Conservation (phyloP, 169 alveolate species). For the Eimeria maxima region DNA sequence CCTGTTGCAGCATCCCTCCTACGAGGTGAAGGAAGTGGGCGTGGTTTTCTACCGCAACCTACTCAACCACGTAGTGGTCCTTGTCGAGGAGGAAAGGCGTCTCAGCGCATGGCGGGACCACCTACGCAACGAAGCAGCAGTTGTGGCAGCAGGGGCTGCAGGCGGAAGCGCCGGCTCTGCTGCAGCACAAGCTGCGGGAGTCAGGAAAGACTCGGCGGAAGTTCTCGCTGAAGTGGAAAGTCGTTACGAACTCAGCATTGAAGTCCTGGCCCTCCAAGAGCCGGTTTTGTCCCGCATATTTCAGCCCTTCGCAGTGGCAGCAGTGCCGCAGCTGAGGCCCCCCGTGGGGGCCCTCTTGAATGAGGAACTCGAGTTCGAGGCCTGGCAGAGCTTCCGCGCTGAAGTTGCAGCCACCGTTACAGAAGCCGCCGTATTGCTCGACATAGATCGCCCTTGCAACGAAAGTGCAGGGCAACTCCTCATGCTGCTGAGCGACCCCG, state of each 20-base stretch:
- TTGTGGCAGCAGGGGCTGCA: constrained; percentile 12
- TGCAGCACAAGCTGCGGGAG: constrained; percentile 11
- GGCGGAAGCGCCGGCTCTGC: neutral
- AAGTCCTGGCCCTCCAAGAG: constrained; percentile 50
- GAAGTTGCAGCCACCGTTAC: constrained; percentile 52
- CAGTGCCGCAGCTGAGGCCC: constrained; percentile 69
- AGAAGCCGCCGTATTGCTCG: constrained; percentile 68
- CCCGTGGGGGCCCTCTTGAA: constrained; percentile 35
- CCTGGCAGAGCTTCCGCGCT: constrained; percentile 47
- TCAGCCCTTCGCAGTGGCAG: constrained; percentile 49
- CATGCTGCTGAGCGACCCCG: constrained; percentile 28
- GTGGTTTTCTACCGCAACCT: constrained; percentile 76
- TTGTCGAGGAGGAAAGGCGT: constrained; percentile 64
- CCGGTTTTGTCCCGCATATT: constrained; percentile 56
- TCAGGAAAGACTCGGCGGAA: neutral
- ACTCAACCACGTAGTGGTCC: constrained; percentile 66
- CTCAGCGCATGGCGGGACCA: constrained; percentile 66
- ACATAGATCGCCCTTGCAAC: constrained; percentile 34
- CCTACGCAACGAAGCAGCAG: constrained; percentile 61
- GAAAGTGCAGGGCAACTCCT: constrained; percentile 36
- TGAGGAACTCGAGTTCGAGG: constrained; percentile 40
- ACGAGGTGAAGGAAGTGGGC: constrained; percentile 57
- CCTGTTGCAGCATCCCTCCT: constrained; percentile 77
- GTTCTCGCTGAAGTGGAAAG: constrained; percentile 39
- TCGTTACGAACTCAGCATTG: constrained; percentile 25